Percentiles rank a stretch among this genome's conserved stretches.
These are phyloP conservation scores for Trichomonascaceae sp. DNA, from an alignment of 1,139 yeast genomes.

Conservation along the genomic window DNA sequence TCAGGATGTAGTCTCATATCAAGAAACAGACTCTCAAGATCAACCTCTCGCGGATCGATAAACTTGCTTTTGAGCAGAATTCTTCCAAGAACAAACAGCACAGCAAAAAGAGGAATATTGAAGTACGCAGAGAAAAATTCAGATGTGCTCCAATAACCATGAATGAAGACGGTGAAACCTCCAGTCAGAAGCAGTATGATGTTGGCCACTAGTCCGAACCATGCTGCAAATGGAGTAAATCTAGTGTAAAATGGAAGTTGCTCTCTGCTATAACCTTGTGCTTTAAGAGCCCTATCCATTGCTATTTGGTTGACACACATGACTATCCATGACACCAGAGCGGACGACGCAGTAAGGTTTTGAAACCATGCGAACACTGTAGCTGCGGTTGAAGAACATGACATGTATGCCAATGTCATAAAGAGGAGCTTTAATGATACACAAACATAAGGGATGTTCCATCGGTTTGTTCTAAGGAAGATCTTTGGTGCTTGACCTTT, in stretches of 20 bases:
- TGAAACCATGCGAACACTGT: constrained; percentile 69
- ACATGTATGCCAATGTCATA: constrained; percentile 49
- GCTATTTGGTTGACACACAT: constrained; percentile 40
- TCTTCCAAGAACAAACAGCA: constrained; percentile 53
- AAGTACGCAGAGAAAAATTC: constrained; percentile 68
- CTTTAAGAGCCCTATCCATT: constrained; percentile 56
- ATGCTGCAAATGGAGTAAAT: constrained; percentile 54
- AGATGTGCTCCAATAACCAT: constrained; percentile 55
- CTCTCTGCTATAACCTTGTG: constrained; percentile 50
- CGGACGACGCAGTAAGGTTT: constrained; percentile 53
- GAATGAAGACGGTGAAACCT: constrained; percentile 62
- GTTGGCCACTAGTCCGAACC: constrained; percentile 57
- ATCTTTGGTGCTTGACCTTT: constrained; percentile 52
- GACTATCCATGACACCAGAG: constrained; percentile 38
- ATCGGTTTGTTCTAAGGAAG: constrained; percentile 45
- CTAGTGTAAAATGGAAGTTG: constrained; percentile 40
- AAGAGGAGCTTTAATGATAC: constrained; percentile 35
- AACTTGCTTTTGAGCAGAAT: constrained; percentile 48
- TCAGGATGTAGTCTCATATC: constrained; percentile 10
- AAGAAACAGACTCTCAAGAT: constrained; percentile 47
- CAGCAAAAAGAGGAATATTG: constrained; percentile 48
- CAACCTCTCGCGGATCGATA: constrained; percentile 59
- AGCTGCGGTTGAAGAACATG: constrained; percentile 48
- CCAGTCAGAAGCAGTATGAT: constrained; percentile 50
- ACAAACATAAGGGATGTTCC: constrained; percentile 48